phyloP scores from a whole-genome alignment of 768 basidiomycete species.

The Hortiboletus flavorubellus region DNA sequence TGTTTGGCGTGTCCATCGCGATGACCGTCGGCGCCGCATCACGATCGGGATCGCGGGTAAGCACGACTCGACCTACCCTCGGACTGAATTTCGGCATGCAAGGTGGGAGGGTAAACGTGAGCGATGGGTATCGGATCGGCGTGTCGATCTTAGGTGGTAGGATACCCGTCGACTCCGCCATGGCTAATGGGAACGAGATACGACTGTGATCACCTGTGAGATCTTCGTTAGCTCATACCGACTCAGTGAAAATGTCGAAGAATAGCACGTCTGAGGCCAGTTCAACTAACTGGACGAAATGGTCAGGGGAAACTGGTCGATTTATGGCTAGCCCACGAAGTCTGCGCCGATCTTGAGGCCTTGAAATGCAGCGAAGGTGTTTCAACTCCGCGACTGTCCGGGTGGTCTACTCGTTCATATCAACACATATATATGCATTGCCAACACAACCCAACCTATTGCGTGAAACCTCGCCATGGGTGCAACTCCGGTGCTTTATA shows the following conservation, averaged over 20 bases:
- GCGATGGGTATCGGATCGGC: slow-evolving; percentile 5
- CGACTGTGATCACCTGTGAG: neutral
- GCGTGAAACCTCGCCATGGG: no score
- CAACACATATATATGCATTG: neutral
- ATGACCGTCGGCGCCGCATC: slow-evolving; percentile 15
- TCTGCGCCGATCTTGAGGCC: slow-evolving; percentile 8
- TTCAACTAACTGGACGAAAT: neutral
- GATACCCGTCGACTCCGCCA: slow-evolving; percentile 4
- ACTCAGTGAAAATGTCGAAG: neutral
- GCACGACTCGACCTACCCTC: slow-evolving; percentile 21
- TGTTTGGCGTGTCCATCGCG: slow-evolving; percentile 55
- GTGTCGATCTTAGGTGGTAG: neutral
- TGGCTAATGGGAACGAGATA: neutral
- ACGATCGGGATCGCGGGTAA: slow-evolving; percentile 3
- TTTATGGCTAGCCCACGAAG: neutral
- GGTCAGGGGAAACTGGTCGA: neutral
- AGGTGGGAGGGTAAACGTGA: slow-evolving; percentile 17
- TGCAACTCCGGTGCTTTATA: neutral
- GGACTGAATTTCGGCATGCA: slow-evolving; percentile 22
- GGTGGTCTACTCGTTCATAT: neutral
- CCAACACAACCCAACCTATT: neutral
- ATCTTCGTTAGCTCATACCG: neutral
- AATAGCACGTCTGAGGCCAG: neutral
- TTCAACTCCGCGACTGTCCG: slow-evolving; percentile 19
- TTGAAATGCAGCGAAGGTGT: neutral